These are phyloP conservation scores for Aciculoconidium aculeatum DNA, from an alignment of 805 yeast genomes.

Conservation along the genomic window DNA sequence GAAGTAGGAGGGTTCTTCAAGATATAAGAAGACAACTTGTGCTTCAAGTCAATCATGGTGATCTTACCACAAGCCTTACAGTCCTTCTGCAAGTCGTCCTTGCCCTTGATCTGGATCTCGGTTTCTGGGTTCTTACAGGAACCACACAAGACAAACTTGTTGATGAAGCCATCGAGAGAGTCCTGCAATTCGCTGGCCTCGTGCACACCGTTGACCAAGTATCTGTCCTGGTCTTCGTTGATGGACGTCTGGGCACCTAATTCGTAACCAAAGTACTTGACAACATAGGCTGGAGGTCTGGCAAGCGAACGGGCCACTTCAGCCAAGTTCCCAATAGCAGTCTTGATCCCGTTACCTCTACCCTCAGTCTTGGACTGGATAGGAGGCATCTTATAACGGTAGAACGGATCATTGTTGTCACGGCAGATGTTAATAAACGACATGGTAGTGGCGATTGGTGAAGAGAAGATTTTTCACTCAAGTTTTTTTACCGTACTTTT, in stretches of 20 bases:
- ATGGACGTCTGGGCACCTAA: constrained; percentile 93
- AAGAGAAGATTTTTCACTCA: no score
- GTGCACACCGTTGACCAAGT: constrained; percentile 90
- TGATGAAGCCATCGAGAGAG: constrained; percentile 87
- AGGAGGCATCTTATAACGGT: constrained; percentile 99
- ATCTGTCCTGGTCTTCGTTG: constrained; percentile 77
- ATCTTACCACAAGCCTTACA: constrained; percentile 98
- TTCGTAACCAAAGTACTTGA: constrained; percentile 94
- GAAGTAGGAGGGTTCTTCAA: constrained; percentile 80
- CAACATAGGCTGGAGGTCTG: constrained; percentile 87
- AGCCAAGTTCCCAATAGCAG: constrained; percentile 81
- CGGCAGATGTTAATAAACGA: constrained; percentile 90
- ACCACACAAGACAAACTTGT: constrained; percentile 88
- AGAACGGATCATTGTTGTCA: constrained; percentile 95
- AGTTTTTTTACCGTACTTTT: no score
- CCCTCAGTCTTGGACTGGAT: constrained; percentile 97
- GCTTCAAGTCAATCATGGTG: constrained; percentile 76
- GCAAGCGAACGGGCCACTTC: constrained; percentile 94
- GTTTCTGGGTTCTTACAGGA: constrained; percentile 98
- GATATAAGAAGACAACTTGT: constrained; percentile 80
- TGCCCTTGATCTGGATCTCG: constrained; percentile 73
- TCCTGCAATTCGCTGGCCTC: constrained; percentile 89
- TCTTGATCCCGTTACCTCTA: constrained; percentile 98
- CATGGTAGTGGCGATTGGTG: constrained; percentile 54
- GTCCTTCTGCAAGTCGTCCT: constrained; percentile 74